Evolutionary conservation across 73 alveolate species (phyloP).

Genomic region (Stentor coeruleus): DNA sequence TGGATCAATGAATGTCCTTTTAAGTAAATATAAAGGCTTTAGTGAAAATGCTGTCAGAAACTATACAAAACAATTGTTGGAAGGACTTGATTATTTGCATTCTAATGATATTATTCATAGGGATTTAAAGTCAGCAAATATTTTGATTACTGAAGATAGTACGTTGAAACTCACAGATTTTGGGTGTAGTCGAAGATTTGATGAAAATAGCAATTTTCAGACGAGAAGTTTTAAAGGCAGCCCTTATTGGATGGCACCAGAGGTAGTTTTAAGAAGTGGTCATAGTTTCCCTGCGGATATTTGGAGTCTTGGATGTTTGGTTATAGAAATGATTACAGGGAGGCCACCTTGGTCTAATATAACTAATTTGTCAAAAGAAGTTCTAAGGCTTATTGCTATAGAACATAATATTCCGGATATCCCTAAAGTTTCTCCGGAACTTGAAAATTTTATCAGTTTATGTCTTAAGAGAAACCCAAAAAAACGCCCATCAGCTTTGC

Average conservation of each 20-base stretch:
- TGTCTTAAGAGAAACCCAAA: too few relatives aligned
- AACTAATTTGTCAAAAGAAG: not conserved
- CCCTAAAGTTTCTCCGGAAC: too few relatives aligned
- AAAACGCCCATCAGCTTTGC: too few relatives aligned
- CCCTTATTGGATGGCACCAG: constrained; percentile 72
- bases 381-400: not conserved
- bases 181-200: constrained; percentile 53
- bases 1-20: too few relatives aligned
- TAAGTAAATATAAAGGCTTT: too few relatives aligned
- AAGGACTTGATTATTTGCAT: constrained; percentile 61
- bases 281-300: constrained; percentile 53
- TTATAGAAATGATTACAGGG: constrained; percentile 58
- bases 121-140: constrained; percentile 81
- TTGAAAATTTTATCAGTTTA: too few relatives aligned
- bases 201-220: constrained; percentile 44
- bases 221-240: constrained; percentile 50
- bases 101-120: constrained; percentile 67
- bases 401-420: not conserved
- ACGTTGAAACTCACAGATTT: constrained; percentile 75
- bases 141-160: constrained; percentile 64
- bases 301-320: constrained; percentile 68
- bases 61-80: constrained; percentile 37
- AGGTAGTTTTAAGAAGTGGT: constrained; percentile 40
- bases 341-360: constrained; percentile 73
- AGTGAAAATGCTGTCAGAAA: not conserved